Percentiles rank a stretch among this genome's conserved stretches.
These are phyloP conservation scores for Pleurotus giganteus DNA, from an alignment of 768 basidiomycete species.

Conservation along the genomic window DNA sequence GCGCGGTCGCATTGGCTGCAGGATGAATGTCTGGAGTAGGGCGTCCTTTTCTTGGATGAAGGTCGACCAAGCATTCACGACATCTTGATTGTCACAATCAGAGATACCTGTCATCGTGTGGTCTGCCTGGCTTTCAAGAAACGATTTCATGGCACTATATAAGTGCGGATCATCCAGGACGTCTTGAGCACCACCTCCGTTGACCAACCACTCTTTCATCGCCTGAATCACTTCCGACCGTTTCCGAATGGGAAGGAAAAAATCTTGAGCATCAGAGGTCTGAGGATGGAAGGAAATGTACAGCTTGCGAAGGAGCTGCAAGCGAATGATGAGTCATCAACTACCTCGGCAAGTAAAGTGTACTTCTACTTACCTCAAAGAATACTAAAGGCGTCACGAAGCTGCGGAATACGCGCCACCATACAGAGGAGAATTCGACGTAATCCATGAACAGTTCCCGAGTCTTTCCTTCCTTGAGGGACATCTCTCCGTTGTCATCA, in stretches of 20 bases:
- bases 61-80: slow-evolving; percentile 44
- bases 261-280: slow-evolving; percentile 41
- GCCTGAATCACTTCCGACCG: slow-evolving; percentile 65
- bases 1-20: slow-evolving; percentile 62
- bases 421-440: slow-evolving; percentile 68
- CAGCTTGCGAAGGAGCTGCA: slow-evolving; percentile 72
- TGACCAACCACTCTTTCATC: slow-evolving; percentile 68
- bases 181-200: slow-evolving; percentile 79
- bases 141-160: slow-evolving; percentile 53
- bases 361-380: slow-evolving; percentile 65
- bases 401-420: slow-evolving; percentile 84
- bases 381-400: slow-evolving; percentile 80
- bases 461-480: slow-evolving; percentile 70
- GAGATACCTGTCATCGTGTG: slow-evolving; percentile 45
- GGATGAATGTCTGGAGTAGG: slow-evolving; percentile 44
- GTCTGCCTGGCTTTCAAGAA: slow-evolving; percentile 56
- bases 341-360: neutral
- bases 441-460: slow-evolving; percentile 72
- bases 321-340: slow-evolving; percentile 7
- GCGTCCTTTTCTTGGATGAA: slow-evolving; percentile 41
- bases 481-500: slow-evolving; percentile 86
- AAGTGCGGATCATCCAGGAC: slow-evolving; percentile 70
- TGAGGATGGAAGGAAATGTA: slow-evolving; percentile 53
- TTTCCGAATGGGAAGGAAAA: slow-evolving; percentile 46
- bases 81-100: slow-evolving; percentile 40